Evolutionary conservation across 2,329 filamentous ascomycete genomes (phyloP).

Genomic region (Xylaria sp.): DNA sequence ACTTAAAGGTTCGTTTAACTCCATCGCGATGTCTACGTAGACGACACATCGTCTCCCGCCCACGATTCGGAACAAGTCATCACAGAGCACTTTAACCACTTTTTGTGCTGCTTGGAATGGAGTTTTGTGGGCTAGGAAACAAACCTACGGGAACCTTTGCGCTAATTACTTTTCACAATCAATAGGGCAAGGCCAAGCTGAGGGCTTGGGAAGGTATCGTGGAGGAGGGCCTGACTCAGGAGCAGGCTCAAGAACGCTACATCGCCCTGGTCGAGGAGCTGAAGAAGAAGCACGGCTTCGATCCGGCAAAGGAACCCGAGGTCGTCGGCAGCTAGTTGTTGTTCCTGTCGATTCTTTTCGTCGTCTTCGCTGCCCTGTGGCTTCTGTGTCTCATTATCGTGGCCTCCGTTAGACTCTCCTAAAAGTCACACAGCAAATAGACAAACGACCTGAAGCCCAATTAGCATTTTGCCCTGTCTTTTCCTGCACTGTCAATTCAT

Average conservation of each 20-base stretch:
- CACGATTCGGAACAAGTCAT: not conserved
- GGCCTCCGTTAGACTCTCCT: too few relatives aligned
- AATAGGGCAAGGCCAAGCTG: constrained; percentile 82
- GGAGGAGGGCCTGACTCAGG: constrained; percentile 69
- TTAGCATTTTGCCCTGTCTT: not conserved
- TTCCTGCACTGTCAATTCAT: not conserved
- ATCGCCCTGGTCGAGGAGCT: constrained; percentile 76
- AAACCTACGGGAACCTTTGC: not conserved
- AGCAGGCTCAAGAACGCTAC: constrained; percentile 81
- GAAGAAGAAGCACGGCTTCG: constrained; percentile 76
- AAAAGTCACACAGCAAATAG: not conserved
- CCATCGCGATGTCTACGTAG: not conserved
- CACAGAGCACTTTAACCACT: not conserved
- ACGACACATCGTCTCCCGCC: not conserved
- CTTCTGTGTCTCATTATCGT: constrained; percentile 17
- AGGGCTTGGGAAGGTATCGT: constrained; percentile 78
- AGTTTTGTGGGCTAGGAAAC: constrained; percentile 15
- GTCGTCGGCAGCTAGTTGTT: constrained; percentile 53
- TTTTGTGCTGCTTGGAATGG: not conserved
- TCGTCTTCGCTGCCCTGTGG: constrained; percentile 15
- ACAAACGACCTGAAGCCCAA: not conserved
- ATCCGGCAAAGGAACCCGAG: constrained; percentile 72
- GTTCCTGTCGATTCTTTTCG: constrained; percentile 31
- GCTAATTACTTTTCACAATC: not conserved
- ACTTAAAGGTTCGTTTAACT: constrained; percentile 67